These are phyloP conservation scores for Stagonosporopsis vannaccii DNA, from an alignment of 2,329 filamentous ascomycete species.

Conservation along the genomic window DNA sequence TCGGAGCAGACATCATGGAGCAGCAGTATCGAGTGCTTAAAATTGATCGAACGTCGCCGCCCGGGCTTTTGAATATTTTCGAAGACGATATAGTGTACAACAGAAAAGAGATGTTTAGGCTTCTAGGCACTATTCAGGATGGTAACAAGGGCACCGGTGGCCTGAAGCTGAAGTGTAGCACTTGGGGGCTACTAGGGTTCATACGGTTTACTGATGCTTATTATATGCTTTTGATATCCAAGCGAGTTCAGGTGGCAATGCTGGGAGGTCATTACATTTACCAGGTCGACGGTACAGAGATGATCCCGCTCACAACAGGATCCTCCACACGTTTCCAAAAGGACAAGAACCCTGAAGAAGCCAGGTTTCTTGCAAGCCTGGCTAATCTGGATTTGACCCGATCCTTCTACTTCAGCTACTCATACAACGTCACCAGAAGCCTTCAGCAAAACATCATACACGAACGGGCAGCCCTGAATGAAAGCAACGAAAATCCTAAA, in stretches of 20 bases:
- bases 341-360: conserved; percentile 89
- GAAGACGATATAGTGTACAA: conserved; percentile 97
- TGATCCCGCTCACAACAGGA: conserved; percentile 83
- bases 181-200: conserved; percentile 94
- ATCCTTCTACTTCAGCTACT: conserved; percentile 98
- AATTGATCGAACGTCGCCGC: conserved; percentile 86
- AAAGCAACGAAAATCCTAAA: conserved; percentile 66
- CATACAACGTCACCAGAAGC: conserved; percentile 92
- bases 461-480: conserved; percentile 74
- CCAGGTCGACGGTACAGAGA: conserved; percentile 90
- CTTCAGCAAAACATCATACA: conserved; percentile 89
- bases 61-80: conserved; percentile 79
- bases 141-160: conserved; percentile 92
- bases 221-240: conserved; percentile 97
- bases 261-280: conserved; percentile 96
- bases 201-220: conserved; percentile 95
- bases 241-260: conserved; percentile 94
- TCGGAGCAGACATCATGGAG: conserved; percentile 90
- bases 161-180: conserved; percentile 85
- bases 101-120: conserved; percentile 87
- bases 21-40: conserved; percentile 90
- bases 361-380: conserved; percentile 85
- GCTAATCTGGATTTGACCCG: conserved; percentile 89
- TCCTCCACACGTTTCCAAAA: conserved; percentile 71
- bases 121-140: conserved; percentile 94